A percentile compares a stretch with the other conserved stretches of the same genome.
Conservation (phyloP, 495 filamentous ascomycete species). For the Chaetomium cochliodes region DNA sequence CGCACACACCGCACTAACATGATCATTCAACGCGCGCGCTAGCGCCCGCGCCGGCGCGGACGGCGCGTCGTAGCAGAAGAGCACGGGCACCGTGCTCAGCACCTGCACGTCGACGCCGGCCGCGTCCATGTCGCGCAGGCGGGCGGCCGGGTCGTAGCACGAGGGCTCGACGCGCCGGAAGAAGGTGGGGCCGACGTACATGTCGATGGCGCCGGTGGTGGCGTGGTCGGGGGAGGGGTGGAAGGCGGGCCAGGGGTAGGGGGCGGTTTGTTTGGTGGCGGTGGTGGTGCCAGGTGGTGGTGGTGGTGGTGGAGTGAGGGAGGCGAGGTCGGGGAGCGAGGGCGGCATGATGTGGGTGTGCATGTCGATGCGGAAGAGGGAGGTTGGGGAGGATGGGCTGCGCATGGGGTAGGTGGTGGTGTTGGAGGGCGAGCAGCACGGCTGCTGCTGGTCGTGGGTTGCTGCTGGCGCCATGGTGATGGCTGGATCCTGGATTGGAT, state of each 20-base stretch:
- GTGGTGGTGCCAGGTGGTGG: not conserved
- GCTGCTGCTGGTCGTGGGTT: not conserved
- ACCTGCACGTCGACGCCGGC: conserved; percentile 36
- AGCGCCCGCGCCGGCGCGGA: conserved; percentile 19
- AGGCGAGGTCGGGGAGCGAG: conserved; percentile 26
- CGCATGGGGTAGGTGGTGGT: not conserved
- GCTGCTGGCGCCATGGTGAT: conserved; percentile 23
- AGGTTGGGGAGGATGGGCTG: conserved; percentile 9
- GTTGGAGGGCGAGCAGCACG: conserved; percentile 2
- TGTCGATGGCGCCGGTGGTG: conserved; percentile 26
- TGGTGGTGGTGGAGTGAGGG: conserved; percentile 15
- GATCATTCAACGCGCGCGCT: conserved; percentile 30
- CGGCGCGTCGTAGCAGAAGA: conserved; percentile 37
- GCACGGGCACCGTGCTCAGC: conserved; percentile 33
- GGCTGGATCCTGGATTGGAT: too few relatives aligned
- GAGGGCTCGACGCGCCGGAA: conserved; percentile 31
- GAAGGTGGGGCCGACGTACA: conserved; percentile 32
- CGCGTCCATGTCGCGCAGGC: conserved; percentile 32
- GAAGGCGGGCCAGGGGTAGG: conserved; percentile 34
- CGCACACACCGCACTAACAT: conserved; percentile 20
- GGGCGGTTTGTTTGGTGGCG: not conserved
- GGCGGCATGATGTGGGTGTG: conserved; percentile 38
- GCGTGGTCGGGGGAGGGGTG: conserved; percentile 16
- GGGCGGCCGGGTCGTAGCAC: conserved; percentile 29
- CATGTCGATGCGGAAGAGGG: conserved; percentile 36